A percentile compares a stretch with the other conserved stretches of the same genome.
Evolutionary conservation across 306 rosid species (phyloP).

Genomic region (Trifolium subterraneum): DNA sequence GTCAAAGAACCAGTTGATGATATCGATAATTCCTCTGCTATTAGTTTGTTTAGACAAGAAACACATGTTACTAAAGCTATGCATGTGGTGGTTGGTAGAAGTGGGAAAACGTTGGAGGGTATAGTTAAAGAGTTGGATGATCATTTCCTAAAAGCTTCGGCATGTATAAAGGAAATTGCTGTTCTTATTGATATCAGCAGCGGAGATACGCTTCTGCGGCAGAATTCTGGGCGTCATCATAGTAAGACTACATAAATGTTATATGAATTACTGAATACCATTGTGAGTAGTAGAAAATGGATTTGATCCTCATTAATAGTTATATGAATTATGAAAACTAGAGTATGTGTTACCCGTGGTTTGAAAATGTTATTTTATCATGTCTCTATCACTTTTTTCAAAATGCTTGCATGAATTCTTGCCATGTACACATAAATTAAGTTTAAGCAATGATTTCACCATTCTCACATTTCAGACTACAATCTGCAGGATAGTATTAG

Average conservation of each 20-base stretch:
- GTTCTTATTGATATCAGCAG: constrained; percentile 74
- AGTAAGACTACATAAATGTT: constrained; percentile 59
- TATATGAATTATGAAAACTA: too few species aligned
- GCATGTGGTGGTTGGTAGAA: constrained; percentile 50
- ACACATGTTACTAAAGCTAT: constrained; percentile 32
- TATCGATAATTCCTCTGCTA: constrained; percentile 45
- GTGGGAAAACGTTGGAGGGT: constrained; percentile 70
- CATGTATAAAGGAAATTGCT: constrained; percentile 74
- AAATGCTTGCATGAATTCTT: too few species aligned
- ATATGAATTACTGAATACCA: too few species aligned
- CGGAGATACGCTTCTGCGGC: constrained; percentile 57
- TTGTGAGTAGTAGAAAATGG: too few species aligned
- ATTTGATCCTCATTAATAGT: too few species aligned
- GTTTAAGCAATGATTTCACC: constrained; percentile 17
- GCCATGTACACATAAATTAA: constrained; percentile 4
- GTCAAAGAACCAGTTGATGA: constrained; percentile 42
- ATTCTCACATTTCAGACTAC: background rate
- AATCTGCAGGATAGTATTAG: constrained; percentile 16
- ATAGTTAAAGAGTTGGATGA: constrained; percentile 79
- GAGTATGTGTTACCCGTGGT: too few species aligned
- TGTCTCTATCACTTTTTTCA: constrained; percentile 3
- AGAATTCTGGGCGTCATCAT: constrained; percentile 51
- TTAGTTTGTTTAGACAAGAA: constrained; percentile 50
- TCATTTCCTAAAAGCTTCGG: constrained; percentile 81
- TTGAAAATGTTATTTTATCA: background rate